Percentiles rank a stretch among this genome's conserved stretches.
These are phyloP conservation scores for Huntiella bhutanensis DNA, from an alignment of 2,329 filamentous ascomycete genomes.

Conservation along the genomic window DNA sequence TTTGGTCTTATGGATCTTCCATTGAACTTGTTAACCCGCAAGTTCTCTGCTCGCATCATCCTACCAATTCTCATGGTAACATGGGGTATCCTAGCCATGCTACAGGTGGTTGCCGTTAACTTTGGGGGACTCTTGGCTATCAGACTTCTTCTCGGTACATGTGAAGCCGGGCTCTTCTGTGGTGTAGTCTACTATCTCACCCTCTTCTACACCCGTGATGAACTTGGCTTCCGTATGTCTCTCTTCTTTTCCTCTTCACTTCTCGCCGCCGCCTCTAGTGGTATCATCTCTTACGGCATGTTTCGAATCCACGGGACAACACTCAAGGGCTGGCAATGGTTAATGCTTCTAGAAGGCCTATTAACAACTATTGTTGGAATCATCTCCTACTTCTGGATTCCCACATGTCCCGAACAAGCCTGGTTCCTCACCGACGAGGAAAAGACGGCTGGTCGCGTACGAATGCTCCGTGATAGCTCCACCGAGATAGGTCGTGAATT, in stretches of 20 bases:
- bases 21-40: constrained; percentile 28
- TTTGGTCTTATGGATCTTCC: constrained; percentile 29
- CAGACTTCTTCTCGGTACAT: constrained; percentile 25
- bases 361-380: constrained; percentile 20
- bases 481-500: constrained; percentile 20
- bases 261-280: constrained; percentile 49
- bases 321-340: constrained; percentile 43
- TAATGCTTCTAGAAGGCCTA: constrained; percentile 50
- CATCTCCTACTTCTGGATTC: constrained; percentile 18
- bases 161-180: constrained; percentile 35
- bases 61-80: constrained; percentile 24
- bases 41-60: constrained; percentile 18
- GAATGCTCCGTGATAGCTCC: constrained; percentile 27
- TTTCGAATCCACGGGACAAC: constrained; percentile 34
- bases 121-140: constrained; percentile 30
- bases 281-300: constrained; percentile 44
- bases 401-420: constrained; percentile 28
- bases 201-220: constrained; percentile 43
- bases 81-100: constrained; percentile 28
- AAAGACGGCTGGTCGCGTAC: constrained; percentile 24
- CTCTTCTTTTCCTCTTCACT: constrained; percentile 41
- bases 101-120: constrained; percentile 28
- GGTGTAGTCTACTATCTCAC: constrained; percentile 28
- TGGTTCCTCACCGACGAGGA: constrained; percentile 27
- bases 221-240: constrained; percentile 42